phyloP scores from a whole-genome alignment of 208 protist genomes.

The Tritrichomonas musculus region DNA sequence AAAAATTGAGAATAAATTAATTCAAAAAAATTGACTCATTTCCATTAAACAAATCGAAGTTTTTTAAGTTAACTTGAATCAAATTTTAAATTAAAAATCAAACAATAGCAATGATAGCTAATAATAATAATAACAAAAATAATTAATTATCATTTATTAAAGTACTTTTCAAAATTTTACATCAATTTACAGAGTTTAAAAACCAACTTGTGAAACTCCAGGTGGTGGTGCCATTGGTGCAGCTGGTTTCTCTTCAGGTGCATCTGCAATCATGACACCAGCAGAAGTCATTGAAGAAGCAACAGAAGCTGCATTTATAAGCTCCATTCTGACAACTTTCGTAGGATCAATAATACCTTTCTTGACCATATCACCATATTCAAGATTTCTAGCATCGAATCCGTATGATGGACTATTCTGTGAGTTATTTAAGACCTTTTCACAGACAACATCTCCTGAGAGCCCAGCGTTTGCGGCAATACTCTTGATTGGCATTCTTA shows the following conservation, averaged over 20 bases:
- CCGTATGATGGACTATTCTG: constrained; percentile 69
- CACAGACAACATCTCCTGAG: constrained; percentile 88
- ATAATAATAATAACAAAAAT: too few species aligned
- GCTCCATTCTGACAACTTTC: constrained; percentile 88
- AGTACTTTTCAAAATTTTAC: too few species aligned
- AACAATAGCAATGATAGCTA: too few species aligned
- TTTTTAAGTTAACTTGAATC: too few species aligned
- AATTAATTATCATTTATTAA: too few species aligned
- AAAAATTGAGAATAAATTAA: too few species aligned
- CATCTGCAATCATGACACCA: constrained; percentile 75
- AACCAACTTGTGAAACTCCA: background rate
- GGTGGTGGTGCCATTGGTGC: constrained; percentile 35
- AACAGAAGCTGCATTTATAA: constrained; percentile 85
- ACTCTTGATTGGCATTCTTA: constrained; percentile 53
- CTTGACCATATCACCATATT: constrained; percentile 93
- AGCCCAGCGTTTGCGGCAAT: constrained; percentile 92
- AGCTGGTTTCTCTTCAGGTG: constrained; percentile 48
- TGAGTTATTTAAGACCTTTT: constrained; percentile 74
- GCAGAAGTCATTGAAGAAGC: constrained; percentile 94
- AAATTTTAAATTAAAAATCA: too few species aligned
- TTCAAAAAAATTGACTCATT: too few species aligned
- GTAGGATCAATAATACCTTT: constrained; percentile 97
- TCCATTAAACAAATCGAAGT: too few species aligned
- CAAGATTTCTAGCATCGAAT: constrained; percentile 60
- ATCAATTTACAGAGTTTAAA: too few species aligned